Conservation (phyloP, 345 rosid genomes). For the Citropsis articulata region DNA sequence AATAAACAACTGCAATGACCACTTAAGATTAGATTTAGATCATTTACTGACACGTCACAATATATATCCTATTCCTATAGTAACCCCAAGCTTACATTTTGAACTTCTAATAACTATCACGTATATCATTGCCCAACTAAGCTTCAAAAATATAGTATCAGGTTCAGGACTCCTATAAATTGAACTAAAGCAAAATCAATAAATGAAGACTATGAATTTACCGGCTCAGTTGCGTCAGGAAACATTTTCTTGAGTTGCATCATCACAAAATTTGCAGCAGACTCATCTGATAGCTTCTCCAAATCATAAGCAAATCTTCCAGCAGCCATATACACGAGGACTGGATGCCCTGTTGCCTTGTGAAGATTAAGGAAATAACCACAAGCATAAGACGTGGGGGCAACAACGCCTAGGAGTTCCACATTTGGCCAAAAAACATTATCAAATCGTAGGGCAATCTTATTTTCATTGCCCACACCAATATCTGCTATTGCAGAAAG, state of each 20-base stretch:
- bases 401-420: constrained; percentile 72
- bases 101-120: neutral
- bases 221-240: constrained; percentile 78
- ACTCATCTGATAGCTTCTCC: constrained; percentile 62
- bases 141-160: neutral
- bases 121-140: neutral
- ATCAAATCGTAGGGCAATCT: constrained; percentile 69
- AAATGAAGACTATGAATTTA: constrained; percentile 17
- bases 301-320: constrained; percentile 72
- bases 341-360: constrained; percentile 82
- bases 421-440: constrained; percentile 81
- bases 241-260: constrained; percentile 83
- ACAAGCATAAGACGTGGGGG: constrained; percentile 67
- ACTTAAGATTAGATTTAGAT: too few species aligned
- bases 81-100: neutral
- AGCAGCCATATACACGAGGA: constrained; percentile 87
- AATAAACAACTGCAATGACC: too few species aligned
- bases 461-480: constrained; percentile 82
- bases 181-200: neutral
- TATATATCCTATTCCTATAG: neutral
- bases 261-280: constrained; percentile 64
- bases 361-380: constrained; percentile 89
- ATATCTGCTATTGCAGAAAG: constrained; percentile 69
- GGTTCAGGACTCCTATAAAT: neutral
- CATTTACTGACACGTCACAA: too few species aligned